phyloP scores from a whole-genome alignment of 805 yeast genomes.

The Kuraishia capsulata region DNA sequence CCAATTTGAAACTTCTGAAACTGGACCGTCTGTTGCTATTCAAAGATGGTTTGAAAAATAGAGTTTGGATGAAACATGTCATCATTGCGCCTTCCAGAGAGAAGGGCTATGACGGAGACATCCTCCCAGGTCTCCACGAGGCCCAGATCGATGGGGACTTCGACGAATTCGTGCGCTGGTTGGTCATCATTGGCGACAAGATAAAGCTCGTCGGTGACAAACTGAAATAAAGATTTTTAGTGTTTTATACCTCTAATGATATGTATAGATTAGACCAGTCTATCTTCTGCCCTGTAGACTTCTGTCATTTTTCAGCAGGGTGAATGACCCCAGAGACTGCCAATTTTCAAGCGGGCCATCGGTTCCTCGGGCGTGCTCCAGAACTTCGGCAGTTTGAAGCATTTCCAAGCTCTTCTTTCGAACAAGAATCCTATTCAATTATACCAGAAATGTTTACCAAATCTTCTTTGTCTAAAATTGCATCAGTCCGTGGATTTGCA shows the following conservation, averaged over 20 bases:
- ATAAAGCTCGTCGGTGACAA: slow-evolving; percentile 11
- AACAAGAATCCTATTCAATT: too few relatives aligned
- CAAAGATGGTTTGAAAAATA: slow-evolving; percentile 33
- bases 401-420: too few relatives aligned
- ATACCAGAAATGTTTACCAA: background rate
- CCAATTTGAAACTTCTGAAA: slow-evolving; percentile 43
- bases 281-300: too few relatives aligned
- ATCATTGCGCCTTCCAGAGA: slow-evolving; percentile 50
- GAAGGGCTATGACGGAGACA: slow-evolving; percentile 40
- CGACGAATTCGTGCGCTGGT: slow-evolving; percentile 32
- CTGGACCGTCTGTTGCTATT: slow-evolving; percentile 47
- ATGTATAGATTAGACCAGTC: too few relatives aligned
- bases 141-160: slow-evolving; percentile 39
- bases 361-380: too few relatives aligned
- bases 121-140: slow-evolving; percentile 53
- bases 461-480: slow-evolving; percentile 1
- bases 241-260: too few relatives aligned
- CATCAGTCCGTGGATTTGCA: slow-evolving; percentile 29
- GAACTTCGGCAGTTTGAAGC: too few relatives aligned
- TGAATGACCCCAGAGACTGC: too few relatives aligned
- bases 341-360: too few relatives aligned
- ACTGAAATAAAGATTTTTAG: slow-evolving; percentile 2
- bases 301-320: too few relatives aligned
- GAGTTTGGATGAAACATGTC: slow-evolving; percentile 58
- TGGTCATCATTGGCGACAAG: slow-evolving; percentile 30